Conservation (phyloP, 1,139 yeast species). For the Wickerhamomyces sp. region DNA sequence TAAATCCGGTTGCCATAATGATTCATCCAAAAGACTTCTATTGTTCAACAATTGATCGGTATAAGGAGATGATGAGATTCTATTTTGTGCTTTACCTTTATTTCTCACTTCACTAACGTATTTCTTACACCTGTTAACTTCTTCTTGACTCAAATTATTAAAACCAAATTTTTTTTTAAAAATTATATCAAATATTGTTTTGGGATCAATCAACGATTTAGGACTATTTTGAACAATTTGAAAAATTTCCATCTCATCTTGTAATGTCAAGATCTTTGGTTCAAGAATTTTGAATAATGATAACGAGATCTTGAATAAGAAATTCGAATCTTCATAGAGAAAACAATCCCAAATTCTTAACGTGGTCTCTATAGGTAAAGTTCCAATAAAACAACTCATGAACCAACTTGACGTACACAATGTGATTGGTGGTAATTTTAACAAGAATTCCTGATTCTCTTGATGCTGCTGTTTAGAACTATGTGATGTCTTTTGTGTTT, state of each 20-base stretch:
- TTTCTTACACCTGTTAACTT: constrained; percentile 67
- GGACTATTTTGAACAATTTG: constrained; percentile 85
- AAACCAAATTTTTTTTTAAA: constrained; percentile 71
- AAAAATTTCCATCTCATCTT: constrained; percentile 80
- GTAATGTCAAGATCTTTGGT: constrained; percentile 47
- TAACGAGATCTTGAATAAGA: constrained; percentile 76
- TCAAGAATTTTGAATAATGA: constrained; percentile 79
- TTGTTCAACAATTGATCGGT: constrained; percentile 15
- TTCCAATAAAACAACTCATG: constrained; percentile 90
- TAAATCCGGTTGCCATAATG: constrained; percentile 31
- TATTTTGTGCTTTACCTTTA: constrained; percentile 14
- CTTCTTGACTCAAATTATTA: constrained; percentile 76
- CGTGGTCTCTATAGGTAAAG: constrained; percentile 81
- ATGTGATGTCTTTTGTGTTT: constrained; percentile 4
- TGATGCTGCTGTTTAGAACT: too few species aligned
- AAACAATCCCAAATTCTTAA: constrained; percentile 91
- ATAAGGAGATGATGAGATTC: constrained; percentile 7
- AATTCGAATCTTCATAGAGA: constrained; percentile 87
- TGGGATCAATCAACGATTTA: constrained; percentile 65
- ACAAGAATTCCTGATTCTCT: constrained; percentile 54
- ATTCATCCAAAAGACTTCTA: constrained; percentile 26
- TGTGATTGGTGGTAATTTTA: constrained; percentile 83
- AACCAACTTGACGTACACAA: constrained; percentile 96
- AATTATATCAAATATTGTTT: constrained; percentile 61
- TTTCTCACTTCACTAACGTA: constrained; percentile 64